Evolutionary conservation across 257 asterid species (phyloP).

Genomic region (Gentiana macrophylla): DNA sequence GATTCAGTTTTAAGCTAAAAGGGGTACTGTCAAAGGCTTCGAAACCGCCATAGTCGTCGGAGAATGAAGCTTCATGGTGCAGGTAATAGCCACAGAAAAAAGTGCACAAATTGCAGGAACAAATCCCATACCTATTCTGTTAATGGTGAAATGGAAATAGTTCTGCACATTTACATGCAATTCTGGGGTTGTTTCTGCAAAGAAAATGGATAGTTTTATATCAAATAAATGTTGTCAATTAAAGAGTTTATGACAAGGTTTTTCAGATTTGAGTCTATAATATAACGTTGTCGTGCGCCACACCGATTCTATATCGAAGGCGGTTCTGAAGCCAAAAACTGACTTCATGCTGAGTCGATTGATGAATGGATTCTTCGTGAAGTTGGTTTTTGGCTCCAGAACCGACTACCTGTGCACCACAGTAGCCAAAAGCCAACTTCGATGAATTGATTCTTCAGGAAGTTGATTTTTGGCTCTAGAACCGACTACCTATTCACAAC

Average conservation of each 20-base stretch:
- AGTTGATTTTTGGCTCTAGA: too few relatives aligned
- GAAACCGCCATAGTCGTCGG: conserved; percentile 21
- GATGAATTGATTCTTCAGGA: too few relatives aligned
- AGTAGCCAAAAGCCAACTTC: too few relatives aligned
- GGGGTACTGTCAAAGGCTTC: conserved; percentile 24
- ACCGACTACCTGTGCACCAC: too few relatives aligned
- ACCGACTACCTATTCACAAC: too few relatives aligned
- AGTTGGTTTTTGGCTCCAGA: too few relatives aligned
- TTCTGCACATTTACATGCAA: conserved; percentile 15
- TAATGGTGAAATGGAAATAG: conserved; percentile 24
- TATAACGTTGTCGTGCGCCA: too few relatives aligned
- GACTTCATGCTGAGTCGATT: too few relatives aligned
- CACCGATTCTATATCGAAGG: neutral
- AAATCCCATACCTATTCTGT: conserved; percentile 66
- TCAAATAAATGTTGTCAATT: neutral
- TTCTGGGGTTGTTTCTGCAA: conserved; percentile 45
- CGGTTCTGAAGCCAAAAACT: too few relatives aligned
- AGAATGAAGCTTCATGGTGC: conserved; percentile 49
- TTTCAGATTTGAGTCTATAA: neutral
- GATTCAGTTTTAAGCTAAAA: conserved; percentile 33
- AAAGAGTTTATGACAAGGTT: neutral
- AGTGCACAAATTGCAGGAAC: conserved; percentile 72
- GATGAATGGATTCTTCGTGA: too few relatives aligned
- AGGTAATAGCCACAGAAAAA: conserved; percentile 50
- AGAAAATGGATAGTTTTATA: neutral